Evolutionary conservation across 768 basidiomycete genomes (phyloP), one percentile per base, ranked within the genome.

Genomic region (Pleurotus ostreatus): DNA sequence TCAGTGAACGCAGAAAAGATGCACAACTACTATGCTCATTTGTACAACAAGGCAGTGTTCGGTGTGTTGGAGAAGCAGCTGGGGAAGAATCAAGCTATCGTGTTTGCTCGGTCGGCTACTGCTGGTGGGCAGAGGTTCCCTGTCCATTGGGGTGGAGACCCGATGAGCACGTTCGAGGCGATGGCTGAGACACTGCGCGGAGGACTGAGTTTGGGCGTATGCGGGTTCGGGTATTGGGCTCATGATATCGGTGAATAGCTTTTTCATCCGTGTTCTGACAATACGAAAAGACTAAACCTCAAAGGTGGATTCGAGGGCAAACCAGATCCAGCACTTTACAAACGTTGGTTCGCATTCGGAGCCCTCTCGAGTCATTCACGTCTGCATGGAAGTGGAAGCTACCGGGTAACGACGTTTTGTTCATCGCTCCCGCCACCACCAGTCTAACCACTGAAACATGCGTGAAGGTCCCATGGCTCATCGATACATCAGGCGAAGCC

Each of bases 111-210:
- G n/a, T 73, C 74, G 3, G 73, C 75, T 0, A 75, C 77, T 20
- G 74, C 75, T 1, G 78, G 78, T 18, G 74, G 78, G 4, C 78
- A 79, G 63, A 61, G 72, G 16, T 72, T 70, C 60, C 71, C 71
- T 23, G 68, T 73, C 2, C 73, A 74, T 58, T 74, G 73, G 73
- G 73, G 73, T 18, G 78, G 78, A 5, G 78, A 79, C 57, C 76
- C 76, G 49, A 75, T 77, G 66, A 70, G 71, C 11, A 75, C 75
- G 1, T 78, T 70, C 57, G 75, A 76, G 55, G 78, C 76, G 6
- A 80, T 80, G 78, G 75, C 74, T 0, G 78, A 80, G 65, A 73
- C 74, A 9, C 62, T 79, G 39, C 66, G 77, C n/a, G 78, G 78
- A 23, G 69, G 70, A 5, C 58, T 80, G 40, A 72, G 71, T 47